A percentile compares a stretch with the other conserved stretches of the same genome.
Conservation (phyloP, 2,329 filamentous ascomycete species). For the Alternaria triticimaculans region DNA sequence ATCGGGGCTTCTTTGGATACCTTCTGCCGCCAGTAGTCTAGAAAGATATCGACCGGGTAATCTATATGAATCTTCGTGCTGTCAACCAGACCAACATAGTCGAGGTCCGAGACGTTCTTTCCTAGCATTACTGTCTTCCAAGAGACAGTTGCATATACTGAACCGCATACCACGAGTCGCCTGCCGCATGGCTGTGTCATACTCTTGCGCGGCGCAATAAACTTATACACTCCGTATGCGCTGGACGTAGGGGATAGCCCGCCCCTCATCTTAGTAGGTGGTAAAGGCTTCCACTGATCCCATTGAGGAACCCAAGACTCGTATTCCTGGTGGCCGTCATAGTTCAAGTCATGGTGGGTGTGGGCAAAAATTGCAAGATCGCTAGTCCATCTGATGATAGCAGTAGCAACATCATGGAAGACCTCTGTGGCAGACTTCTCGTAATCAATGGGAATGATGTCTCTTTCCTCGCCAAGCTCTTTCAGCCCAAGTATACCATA, state of each 20-base stretch:
- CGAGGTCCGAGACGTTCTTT: neutral
- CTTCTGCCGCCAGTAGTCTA: neutral
- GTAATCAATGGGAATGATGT: neutral
- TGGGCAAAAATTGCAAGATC: neutral
- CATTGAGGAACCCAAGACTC: neutral
- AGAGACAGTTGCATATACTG: neutral
- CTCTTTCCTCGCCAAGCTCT: neutral
- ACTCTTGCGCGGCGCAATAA: neutral
- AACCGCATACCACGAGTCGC: neutral
- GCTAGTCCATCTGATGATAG: neutral
- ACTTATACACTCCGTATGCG: neutral
- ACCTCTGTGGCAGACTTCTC: neutral
- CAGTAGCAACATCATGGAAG: neutral
- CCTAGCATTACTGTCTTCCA: accelerated
- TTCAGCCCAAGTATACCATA: neutral
- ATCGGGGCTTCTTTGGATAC: neutral
- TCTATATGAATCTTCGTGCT: neutral
- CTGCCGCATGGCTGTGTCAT: neutral
- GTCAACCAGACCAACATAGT: neutral
- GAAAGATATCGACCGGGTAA: neutral
- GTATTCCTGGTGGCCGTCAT: neutral
- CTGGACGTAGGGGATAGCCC: neutral
- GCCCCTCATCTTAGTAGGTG: neutral
- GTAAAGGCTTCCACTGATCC: neutral
- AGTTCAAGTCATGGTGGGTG: neutral